These are phyloP conservation scores for Tolypocladium cylindrosporum DNA, from an alignment of 2,329 filamentous ascomycete species.

Conservation along the genomic window DNA sequence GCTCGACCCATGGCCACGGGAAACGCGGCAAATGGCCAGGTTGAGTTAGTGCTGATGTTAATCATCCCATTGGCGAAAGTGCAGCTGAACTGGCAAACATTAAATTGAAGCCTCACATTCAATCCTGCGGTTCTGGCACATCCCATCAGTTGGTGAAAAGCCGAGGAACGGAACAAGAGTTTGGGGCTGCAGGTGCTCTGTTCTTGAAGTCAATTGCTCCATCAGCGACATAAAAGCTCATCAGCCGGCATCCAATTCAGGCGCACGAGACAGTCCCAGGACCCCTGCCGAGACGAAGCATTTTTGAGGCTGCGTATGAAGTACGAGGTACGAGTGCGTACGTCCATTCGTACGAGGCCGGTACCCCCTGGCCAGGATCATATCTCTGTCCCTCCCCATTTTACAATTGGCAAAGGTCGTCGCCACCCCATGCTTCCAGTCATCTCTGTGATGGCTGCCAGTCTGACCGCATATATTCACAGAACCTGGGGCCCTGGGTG, in stretches of 20 bases:
- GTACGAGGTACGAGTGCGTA: not conserved
- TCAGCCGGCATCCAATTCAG: not conserved
- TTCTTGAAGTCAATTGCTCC: not conserved
- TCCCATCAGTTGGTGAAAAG: not conserved
- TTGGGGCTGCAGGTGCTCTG: not conserved
- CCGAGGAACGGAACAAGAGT: not conserved
- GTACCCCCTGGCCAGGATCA: not conserved
- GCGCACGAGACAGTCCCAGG: not conserved
- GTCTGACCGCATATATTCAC: not conserved
- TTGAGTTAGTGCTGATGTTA: not conserved
- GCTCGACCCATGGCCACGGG: not conserved
- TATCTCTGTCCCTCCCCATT: not conserved
- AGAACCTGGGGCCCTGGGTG: not conserved
- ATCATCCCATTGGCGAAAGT: not conserved
- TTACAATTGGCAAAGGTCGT: not conserved
- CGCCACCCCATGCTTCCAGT: not conserved
- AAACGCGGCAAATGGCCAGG: too few relatives aligned
- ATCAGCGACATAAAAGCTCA: not conserved
- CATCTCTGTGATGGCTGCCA: not conserved
- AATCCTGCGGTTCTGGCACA: not conserved
- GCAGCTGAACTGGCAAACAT: not conserved
- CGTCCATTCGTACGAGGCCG: not conserved
- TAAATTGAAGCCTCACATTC: not conserved
- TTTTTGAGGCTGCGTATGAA: not conserved
- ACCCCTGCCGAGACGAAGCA: conserved; percentile 1